Evolutionary conservation across 2,329 filamentous ascomycete species (phyloP).

Genomic region (Cladosporium sp.): DNA sequence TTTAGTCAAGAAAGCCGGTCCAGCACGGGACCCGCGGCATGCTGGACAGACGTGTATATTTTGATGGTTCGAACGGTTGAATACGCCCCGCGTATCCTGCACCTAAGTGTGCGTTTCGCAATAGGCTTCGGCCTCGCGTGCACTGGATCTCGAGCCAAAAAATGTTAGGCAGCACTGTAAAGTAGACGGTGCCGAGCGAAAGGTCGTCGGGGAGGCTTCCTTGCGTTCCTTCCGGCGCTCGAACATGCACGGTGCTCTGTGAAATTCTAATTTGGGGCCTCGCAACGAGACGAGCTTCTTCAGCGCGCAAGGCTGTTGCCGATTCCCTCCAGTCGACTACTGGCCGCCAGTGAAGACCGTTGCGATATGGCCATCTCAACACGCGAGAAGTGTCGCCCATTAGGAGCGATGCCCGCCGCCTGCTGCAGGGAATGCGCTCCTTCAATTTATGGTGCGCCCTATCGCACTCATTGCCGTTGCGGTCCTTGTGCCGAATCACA

Average conservation of each 20-base stretch:
- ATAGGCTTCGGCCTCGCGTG: neutral
- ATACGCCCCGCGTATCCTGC: neutral
- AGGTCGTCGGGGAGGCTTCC: neutral
- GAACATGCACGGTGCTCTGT: neutral
- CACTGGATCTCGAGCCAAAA: neutral
- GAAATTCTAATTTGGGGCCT: conserved; percentile 1
- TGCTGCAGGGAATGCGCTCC: neutral
- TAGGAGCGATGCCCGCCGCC: neutral
- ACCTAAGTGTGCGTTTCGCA: neutral
- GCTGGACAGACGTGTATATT: neutral
- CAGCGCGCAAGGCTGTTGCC: neutral
- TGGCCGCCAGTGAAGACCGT: conserved; percentile 2
- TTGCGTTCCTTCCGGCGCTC: neutral
- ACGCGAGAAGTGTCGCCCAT: neutral
- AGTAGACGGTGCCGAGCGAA: neutral
- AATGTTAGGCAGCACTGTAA: neutral
- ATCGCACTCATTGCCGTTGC: neutral
- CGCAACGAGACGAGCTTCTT: neutral
- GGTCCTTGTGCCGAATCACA: neutral
- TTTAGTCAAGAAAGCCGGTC: neutral
- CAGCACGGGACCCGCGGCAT: neutral
- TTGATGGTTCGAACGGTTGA: neutral
- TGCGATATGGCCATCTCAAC: conserved; percentile 3
- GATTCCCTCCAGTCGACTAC: neutral
- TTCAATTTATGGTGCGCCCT: neutral